Evolutionary conservation across 2,329 filamentous ascomycete genomes (phyloP).

Genomic region (Xylariaceae sp.): DNA sequence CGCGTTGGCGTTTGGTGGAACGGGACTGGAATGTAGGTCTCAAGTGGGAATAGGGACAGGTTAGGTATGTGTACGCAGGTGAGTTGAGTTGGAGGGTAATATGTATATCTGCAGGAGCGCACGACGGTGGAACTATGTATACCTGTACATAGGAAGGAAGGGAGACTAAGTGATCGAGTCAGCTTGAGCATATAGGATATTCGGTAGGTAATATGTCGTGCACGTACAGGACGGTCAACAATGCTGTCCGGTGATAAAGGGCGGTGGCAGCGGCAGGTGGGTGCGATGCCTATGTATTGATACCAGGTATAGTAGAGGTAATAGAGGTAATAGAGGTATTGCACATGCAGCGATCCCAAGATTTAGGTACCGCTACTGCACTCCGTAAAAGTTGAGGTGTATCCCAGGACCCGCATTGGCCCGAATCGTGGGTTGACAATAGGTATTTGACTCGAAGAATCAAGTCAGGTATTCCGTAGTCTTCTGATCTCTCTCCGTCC

Average conservation of each 20-base stretch:
- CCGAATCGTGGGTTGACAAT: neutral
- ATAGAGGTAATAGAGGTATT: no score
- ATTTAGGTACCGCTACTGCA: neutral
- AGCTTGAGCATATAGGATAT: constrained; percentile 11
- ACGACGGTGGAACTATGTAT: constrained; percentile 19
- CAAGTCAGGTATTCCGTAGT: neutral
- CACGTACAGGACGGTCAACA: neutral
- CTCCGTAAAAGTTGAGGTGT: neutral
- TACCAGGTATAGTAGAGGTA: no score
- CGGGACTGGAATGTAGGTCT: constrained; percentile 32
- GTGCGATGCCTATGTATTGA: no score
- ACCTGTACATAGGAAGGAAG: no score
- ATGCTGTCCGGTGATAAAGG: neutral
- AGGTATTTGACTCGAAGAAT: no score
- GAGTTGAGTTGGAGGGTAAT: constrained; percentile 8
- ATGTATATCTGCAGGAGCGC: constrained; percentile 21
- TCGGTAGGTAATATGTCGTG: no score
- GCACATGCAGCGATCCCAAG: neutral
- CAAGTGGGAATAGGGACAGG: constrained; percentile 18
- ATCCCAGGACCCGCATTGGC: neutral
- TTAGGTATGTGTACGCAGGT: neutral
- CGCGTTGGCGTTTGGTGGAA: constrained; percentile 13
- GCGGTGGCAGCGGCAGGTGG: neutral
- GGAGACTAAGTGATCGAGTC: constrained; percentile 15
- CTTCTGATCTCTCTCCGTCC: neutral